Conservation (phyloP, 805 yeast species). For the Candida nanaspora region DNA sequence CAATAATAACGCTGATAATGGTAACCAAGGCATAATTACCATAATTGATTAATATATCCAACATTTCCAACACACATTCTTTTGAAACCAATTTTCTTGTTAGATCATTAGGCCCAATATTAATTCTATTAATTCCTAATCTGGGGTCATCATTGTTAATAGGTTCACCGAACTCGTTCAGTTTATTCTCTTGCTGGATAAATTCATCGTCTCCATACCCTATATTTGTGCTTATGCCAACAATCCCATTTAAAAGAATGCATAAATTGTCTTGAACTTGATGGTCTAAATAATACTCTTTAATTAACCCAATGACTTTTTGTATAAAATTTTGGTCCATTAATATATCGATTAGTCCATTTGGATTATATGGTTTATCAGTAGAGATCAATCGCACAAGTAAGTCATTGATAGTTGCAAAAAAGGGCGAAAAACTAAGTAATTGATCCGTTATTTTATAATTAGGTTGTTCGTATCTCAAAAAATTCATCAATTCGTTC, state of each 20-base stretch:
- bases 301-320: slow-evolving; percentile 64
- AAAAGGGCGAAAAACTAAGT: slow-evolving; percentile 65
- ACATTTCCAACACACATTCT: slow-evolving; percentile 54
- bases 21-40: slow-evolving; percentile 81
- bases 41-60: slow-evolving; percentile 66
- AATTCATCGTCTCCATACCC: slow-evolving; percentile 25
- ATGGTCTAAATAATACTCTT: slow-evolving; percentile 21
- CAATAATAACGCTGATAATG: slow-evolving; percentile 90
- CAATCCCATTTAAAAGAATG: slow-evolving; percentile 86
- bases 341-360: slow-evolving; percentile 73
- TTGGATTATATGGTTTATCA: slow-evolving; percentile 82
- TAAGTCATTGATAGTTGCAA: slow-evolving; percentile 87
- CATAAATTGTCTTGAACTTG: slow-evolving; percentile 34
- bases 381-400: slow-evolving; percentile 80
- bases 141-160: slow-evolving; percentile 27
- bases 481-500: slow-evolving; percentile 66
- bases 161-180: slow-evolving; percentile 60
- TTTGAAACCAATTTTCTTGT: slow-evolving; percentile 84
- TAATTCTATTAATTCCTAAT: slow-evolving; percentile 50
- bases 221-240: slow-evolving; percentile 38
- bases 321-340: slow-evolving; percentile 64
- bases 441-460: slow-evolving; percentile 62
- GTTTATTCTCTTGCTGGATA: neutral
- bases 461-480: slow-evolving; percentile 35
- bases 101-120: slow-evolving; percentile 92